Evolutionary conservation across 2,329 filamentous ascomycete genomes (phyloP).

Genomic region (Fusarium transvaalense): DNA sequence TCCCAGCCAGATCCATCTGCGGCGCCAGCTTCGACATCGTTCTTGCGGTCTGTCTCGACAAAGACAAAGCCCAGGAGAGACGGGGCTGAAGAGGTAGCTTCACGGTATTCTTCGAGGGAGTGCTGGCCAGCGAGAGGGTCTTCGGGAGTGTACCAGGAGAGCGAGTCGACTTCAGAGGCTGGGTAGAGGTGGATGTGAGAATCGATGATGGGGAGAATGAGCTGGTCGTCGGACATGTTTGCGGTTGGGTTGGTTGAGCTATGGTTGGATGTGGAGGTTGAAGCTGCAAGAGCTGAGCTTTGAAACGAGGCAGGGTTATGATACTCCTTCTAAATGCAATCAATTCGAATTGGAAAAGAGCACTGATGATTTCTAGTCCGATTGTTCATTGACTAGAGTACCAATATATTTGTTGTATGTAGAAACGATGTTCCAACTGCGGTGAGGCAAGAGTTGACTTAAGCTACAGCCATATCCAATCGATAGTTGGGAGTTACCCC

Average conservation of each 20-base stretch:
- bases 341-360: neutral
- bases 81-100: slow-evolving; percentile 56
- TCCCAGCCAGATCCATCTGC: slow-evolving; percentile 70
- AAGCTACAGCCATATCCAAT: slow-evolving; percentile 19
- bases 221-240: slow-evolving; percentile 55
- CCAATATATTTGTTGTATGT: slow-evolving; percentile 3
- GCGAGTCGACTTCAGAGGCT: slow-evolving; percentile 70
- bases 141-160: slow-evolving; percentile 76
- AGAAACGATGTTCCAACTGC: slow-evolving; percentile 27
- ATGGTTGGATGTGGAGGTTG: neutral
- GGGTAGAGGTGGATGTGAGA: slow-evolving; percentile 93
- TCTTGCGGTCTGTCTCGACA: slow-evolving; percentile 82
- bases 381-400: slow-evolving; percentile 1
- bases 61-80: slow-evolving; percentile 80
- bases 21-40: slow-evolving; percentile 64
- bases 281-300: slow-evolving; percentile 1
- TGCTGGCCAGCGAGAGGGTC: slow-evolving; percentile 73
- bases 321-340: neutral
- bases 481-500: slow-evolving; percentile 33
- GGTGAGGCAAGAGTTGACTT: slow-evolving; percentile 23
- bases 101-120: slow-evolving; percentile 73
- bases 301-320: neutral
- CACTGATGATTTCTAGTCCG: neutral
- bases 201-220: slow-evolving; percentile 77
- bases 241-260: slow-evolving; percentile 17